A percentile compares a stretch with the other conserved stretches of the same genome.
Evolutionary conservation across 2,329 filamentous ascomycete species (phyloP).

Genomic region (Scedosporium aurantiacum): DNA sequence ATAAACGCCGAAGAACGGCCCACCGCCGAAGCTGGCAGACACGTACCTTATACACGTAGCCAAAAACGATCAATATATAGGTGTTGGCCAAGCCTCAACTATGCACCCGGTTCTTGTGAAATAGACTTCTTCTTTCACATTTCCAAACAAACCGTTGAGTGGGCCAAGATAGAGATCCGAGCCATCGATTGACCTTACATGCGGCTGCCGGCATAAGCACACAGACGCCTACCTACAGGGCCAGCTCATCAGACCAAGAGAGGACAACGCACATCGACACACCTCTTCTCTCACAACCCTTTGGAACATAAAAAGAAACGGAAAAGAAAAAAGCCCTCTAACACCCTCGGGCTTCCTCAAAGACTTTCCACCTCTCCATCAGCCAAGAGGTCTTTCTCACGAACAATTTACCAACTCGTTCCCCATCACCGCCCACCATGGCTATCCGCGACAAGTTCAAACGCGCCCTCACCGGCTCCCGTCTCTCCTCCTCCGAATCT

Average conservation of each 20-base stretch:
- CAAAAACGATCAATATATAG: neutral
- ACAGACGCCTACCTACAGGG: neutral
- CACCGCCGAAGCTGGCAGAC: neutral
- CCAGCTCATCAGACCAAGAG: neutral
- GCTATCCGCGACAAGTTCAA: slow-evolving; percentile 31
- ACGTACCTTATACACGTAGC: neutral
- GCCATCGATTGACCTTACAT: neutral
- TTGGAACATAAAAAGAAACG: neutral
- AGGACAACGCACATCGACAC: neutral
- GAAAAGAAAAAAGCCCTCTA: too few species aligned
- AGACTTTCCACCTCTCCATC: too few species aligned
- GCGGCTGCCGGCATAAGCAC: neutral
- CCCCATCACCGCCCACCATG: slow-evolving; percentile 17
- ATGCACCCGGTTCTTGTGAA: neutral
- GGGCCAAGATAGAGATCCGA: neutral
- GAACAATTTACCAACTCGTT: neutral
- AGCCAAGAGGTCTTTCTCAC: neutral
- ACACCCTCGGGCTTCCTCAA: too few species aligned
- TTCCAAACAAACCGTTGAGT: neutral
- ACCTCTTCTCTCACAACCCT: neutral
- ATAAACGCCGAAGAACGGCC: too few species aligned
- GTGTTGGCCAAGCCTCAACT: neutral
- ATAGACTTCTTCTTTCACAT: neutral
- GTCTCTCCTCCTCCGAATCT: slow-evolving; percentile 17
- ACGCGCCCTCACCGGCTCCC: slow-evolving; percentile 27